Evolutionary conservation across 2,329 filamentous ascomycete species (phyloP).

Genomic region (Alternaria dauci): DNA sequence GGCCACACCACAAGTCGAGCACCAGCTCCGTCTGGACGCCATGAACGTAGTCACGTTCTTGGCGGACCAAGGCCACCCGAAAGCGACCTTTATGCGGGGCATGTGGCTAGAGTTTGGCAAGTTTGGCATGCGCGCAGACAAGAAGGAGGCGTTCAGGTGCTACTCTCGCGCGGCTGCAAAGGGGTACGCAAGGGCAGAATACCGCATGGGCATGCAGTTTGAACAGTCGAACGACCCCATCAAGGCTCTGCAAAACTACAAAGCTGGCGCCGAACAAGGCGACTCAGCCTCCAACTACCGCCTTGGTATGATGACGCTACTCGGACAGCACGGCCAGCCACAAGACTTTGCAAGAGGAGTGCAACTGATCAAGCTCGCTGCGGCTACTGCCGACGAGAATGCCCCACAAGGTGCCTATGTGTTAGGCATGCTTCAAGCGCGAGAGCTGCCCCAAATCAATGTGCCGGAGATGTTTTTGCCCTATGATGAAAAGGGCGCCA

Average conservation of each 20-base stretch:
- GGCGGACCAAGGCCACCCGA: conserved; percentile 89
- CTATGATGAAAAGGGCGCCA: conserved; percentile 75
- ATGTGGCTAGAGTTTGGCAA: conserved; percentile 99
- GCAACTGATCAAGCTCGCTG: conserved; percentile 82
- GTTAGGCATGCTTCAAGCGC: conserved; percentile 90
- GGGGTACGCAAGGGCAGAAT: conserved; percentile 88
- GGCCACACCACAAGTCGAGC: conserved; percentile 84
- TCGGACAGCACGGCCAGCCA: conserved; percentile 89
- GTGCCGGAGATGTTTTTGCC: conserved; percentile 77
- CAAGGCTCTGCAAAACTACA: conserved; percentile 92
- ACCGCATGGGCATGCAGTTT: conserved; percentile 97
- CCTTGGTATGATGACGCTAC: conserved; percentile 95
- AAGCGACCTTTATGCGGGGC: conserved; percentile 90
- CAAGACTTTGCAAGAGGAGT: conserved; percentile 82
- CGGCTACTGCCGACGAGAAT: conserved; percentile 91
- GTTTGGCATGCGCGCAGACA: conserved; percentile 88
- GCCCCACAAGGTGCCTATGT: conserved; percentile 95
- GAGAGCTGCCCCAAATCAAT: conserved; percentile 88
- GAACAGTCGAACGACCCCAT: conserved; percentile 92
- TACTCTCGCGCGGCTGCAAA: conserved; percentile 87
- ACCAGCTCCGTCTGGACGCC: conserved; percentile 86
- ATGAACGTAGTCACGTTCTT: conserved; percentile 92
- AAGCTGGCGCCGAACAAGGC: conserved; percentile 76
- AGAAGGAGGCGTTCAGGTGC: conserved; percentile 89
- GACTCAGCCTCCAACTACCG: conserved; percentile 90